Evolutionary conservation across 495 filamentous ascomycete genomes (phyloP), one percentile per base, ranked within the genome.

Genomic region (Daldinia bambusicola): DNA sequence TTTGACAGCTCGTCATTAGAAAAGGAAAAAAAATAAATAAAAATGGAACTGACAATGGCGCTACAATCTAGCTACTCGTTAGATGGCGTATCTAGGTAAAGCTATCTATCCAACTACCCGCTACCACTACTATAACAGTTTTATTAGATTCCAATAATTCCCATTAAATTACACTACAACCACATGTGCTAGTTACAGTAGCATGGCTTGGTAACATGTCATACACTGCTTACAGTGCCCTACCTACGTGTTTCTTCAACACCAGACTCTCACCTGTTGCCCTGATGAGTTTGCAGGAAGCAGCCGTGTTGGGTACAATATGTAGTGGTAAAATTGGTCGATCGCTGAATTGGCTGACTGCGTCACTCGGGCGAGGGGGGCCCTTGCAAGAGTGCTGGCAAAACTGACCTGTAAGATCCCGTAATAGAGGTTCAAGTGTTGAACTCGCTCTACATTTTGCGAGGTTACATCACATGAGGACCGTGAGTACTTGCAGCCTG

Each of bases 261-360:
- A 32, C 41, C 63, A 45, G n/a, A 13, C 36, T 37, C 14, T 10
- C 22, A 43, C 26, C 20, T 37, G 55, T 48, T 59, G 41, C 53
- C 58, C 30, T 66, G 43, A 59, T 55, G 64, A 57, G 61, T 68
- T 63, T 68, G 61, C 64, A 72, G 58, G 58, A 63, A 41, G 66
- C 53, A 55, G 13, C 50, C 55, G 36, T 43, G 36, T 55, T 62
- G 57, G 65, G 56, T 57, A 57, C 59, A 63, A 56, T 56, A 32
- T 56, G 32, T 37, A 32, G 20, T 32, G 9, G 67, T 59, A 70
- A 70, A 59, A 66, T 63, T 63, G 69, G 69, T 58, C 66, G 70
- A 73, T 73, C 70, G 66, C 66, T 72, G 69, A 72, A 72, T 64
- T 72, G 64, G 69, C 64, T 72, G 66, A 69, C 70, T 73, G 70